Percentiles rank a stretch among this genome's conserved stretches.
Evolutionary conservation across 257 asterid genomes (phyloP).

Genomic region (Hygrophila difformis): DNA sequence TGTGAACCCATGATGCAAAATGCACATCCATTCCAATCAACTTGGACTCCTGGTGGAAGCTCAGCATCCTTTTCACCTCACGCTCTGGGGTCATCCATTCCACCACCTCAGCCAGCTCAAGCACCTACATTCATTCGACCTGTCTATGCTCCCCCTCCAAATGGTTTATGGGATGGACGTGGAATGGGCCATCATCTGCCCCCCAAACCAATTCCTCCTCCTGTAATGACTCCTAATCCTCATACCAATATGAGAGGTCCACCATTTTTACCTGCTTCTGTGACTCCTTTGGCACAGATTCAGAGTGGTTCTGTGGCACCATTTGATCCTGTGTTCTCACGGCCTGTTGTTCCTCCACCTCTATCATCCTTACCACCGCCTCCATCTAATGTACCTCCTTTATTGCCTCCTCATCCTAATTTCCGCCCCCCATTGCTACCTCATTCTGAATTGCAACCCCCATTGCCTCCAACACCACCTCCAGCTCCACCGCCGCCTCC

Average conservation of each 20-base stretch:
- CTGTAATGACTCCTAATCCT: constrained; percentile 33
- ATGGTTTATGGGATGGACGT: constrained; percentile 63
- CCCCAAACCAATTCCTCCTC: constrained; percentile 35
- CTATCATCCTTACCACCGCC: constrained; percentile 44
- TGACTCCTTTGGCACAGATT: constrained; percentile 55
- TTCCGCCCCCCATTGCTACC: constrained; percentile 45
- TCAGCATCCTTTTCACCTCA: constrained; percentile 32
- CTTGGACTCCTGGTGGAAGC: constrained; percentile 55
- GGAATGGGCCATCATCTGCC: constrained; percentile 43
- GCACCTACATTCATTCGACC: constrained; percentile 45
- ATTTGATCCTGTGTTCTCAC: constrained; percentile 53
- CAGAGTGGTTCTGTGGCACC: constrained; percentile 53
- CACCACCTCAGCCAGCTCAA: constrained; percentile 54
- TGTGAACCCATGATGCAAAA: constrained; percentile 41
- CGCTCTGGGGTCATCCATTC: constrained; percentile 36
- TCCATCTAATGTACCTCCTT: constrained; percentile 36
- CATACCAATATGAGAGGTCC: constrained; percentile 51
- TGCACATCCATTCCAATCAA: constrained; percentile 47
- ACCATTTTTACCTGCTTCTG: constrained; percentile 77
- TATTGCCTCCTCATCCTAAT: constrained; percentile 41
- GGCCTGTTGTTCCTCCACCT: constrained; percentile 54
- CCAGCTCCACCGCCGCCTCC: constrained; percentile 56
- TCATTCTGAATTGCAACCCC: constrained; percentile 30
- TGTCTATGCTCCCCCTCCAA: constrained; percentile 57
- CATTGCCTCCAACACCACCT: constrained; percentile 47